A percentile compares a stretch with the other conserved stretches of the same genome.
These are phyloP conservation scores for Penicillium psychrofluorescens DNA, from an alignment of 495 filamentous ascomycete species.

Conservation along the genomic window DNA sequence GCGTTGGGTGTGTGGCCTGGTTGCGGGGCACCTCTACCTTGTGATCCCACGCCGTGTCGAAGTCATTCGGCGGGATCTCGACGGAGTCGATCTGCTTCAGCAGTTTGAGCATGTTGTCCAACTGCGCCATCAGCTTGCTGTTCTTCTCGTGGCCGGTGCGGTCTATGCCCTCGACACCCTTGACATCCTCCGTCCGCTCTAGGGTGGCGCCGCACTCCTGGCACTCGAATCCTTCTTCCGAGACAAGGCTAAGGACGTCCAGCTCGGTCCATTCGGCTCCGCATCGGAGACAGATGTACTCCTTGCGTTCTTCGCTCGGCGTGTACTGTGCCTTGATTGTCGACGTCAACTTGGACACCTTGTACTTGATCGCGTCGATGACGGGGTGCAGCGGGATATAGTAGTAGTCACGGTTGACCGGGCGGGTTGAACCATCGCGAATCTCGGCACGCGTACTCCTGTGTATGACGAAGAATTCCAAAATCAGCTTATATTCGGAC, in stretches of 20 bases:
- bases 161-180: conserved; percentile 47
- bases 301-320: conserved; percentile 78
- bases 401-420: conserved; percentile 84
- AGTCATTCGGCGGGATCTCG: conserved; percentile 78
- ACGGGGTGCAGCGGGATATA: conserved; percentile 92
- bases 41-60: conserved; percentile 64
- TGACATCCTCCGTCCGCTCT: conserved; percentile 54
- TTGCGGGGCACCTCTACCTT: conserved; percentile 43
- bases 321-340: conserved; percentile 74
- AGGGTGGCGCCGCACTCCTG: conserved; percentile 70
- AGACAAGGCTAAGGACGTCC: conserved; percentile 68
- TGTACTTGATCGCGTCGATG: conserved; percentile 95
- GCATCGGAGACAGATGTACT: conserved; percentile 80
- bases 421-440: conserved; percentile 71
- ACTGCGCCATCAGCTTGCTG: conserved; percentile 77
- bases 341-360: conserved; percentile 75
- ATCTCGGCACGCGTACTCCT: conserved; percentile 75
- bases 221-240: conserved; percentile 66
- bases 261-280: conserved; percentile 74
- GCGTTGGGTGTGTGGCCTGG: conserved; percentile 48
- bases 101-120: conserved; percentile 75
- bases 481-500: conserved; percentile 3
- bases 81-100: conserved; percentile 79
- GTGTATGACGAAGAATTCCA: conserved; percentile 7
- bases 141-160: conserved; percentile 78